phyloP scores from a whole-genome alignment of 129 eudicot species.

The Artemisia tridentata region DNA sequence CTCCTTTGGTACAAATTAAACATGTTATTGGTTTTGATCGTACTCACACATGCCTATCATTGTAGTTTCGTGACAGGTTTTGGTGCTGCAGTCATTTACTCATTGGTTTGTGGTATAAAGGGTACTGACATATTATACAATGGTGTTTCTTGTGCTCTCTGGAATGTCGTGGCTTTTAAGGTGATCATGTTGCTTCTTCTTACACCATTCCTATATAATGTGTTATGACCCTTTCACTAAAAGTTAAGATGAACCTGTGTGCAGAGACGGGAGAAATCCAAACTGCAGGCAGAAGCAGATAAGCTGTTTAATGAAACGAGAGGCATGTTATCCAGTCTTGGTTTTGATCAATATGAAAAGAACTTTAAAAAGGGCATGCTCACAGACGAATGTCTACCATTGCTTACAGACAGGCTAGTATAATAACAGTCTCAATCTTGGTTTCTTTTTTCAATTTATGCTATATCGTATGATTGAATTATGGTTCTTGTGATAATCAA shows the following conservation, averaged over 20 bases:
- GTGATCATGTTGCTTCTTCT: neutral
- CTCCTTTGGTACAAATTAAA: neutral
- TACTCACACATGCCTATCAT: neutral
- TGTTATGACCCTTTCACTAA: neutral
- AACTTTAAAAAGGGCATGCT: neutral
- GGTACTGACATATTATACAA: neutral
- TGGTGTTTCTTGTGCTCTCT: constrained; percentile 1
- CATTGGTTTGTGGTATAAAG: neutral
- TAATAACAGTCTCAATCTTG: too few species aligned
- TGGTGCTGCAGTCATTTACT: constrained; percentile 1
- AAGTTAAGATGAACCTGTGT: neutral
- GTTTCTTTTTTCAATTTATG: too few species aligned
- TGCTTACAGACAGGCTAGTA: neutral
- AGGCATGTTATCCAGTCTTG: constrained; percentile 3
- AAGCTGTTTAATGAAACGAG: neutral
- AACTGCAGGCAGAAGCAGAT: neutral
- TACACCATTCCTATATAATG: neutral
- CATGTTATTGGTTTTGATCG: neutral
- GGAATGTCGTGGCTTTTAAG: neutral
- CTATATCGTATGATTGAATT: neutral
- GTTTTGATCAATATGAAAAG: neutral
- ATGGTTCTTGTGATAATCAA: neutral
- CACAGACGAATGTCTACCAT: neutral
- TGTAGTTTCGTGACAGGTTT: constrained; percentile 7
- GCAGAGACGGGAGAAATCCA: neutral